A percentile compares a stretch with the other conserved stretches of the same genome.
phyloP scores from a whole-genome alignment of 2,329 filamentous ascomycete genomes.

The Aspergillus tanneri region DNA sequence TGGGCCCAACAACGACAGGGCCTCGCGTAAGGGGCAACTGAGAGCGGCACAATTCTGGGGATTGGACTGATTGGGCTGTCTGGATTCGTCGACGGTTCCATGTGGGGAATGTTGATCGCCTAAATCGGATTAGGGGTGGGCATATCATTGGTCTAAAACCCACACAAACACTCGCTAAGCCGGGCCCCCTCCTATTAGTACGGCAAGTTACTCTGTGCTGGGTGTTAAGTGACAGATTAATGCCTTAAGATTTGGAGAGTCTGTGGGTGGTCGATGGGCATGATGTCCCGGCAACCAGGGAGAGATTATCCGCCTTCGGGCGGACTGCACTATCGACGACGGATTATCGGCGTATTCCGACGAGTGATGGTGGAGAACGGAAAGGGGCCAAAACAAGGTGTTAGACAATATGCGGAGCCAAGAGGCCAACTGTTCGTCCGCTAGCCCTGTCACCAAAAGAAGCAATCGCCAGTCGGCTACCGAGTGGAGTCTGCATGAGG shows the following conservation, averaged over 20 bases:
- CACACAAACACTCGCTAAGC: background rate
- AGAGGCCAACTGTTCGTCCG: background rate
- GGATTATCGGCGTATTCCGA: background rate
- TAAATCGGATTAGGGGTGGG: background rate
- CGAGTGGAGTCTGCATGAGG: background rate
- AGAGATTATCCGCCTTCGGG: background rate
- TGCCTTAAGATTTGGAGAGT: background rate
- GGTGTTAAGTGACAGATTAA: background rate
- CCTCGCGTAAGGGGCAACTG: conserved; percentile 8
- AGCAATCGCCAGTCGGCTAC: background rate
- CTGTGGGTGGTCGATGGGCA: background rate
- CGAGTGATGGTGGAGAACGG: background rate
- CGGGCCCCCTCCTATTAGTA: background rate
- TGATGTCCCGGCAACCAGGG: background rate
- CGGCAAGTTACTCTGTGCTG: background rate
- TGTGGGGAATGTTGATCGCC: background rate
- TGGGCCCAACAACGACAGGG: background rate
- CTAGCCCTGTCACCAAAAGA: background rate
- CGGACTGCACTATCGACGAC: background rate
- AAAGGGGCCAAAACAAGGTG: background rate
- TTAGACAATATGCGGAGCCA: background rate
- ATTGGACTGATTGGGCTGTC: background rate
- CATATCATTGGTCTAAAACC: background rate
- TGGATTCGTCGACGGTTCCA: background rate
- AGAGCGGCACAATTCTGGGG: background rate